phyloP scores from a whole-genome alignment of 2,329 filamentous ascomycete species.

The Hypoxylon sp. region DNA sequence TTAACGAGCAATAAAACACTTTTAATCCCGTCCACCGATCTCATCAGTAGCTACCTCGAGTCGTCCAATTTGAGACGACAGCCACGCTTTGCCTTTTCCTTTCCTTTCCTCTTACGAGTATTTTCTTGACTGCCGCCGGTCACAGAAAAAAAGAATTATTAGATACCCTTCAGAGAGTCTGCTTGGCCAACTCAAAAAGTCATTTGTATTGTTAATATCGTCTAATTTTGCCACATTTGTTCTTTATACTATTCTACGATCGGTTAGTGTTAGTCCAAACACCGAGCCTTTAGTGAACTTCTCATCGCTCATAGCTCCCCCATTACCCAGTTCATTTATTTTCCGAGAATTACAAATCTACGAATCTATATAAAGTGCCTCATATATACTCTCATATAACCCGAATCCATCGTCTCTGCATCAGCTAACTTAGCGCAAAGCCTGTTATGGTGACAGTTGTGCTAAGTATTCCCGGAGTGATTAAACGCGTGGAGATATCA shows the following conservation, averaged over 20 bases:
- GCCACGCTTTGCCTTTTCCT: conserved; percentile 15
- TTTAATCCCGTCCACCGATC: conserved; percentile 15
- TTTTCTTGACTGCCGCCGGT: conserved; percentile 10
- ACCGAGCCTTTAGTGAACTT: conserved; percentile 6
- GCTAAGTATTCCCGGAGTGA: conserved; percentile 15
- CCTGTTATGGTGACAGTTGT: conserved; percentile 32
- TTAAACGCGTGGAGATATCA: conserved; percentile 24
- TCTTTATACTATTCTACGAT: conserved; percentile 6
- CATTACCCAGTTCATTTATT: conserved; percentile 13
- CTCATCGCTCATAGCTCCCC: conserved; percentile 6
- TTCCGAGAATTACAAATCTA: conserved; percentile 8
- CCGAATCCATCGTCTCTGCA: neutral
- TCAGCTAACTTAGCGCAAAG: conserved; percentile 6
- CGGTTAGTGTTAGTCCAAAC: conserved; percentile 17
- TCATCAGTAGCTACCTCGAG: neutral
- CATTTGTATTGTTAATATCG: conserved; percentile 31
- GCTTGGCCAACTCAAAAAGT: conserved; percentile 27
- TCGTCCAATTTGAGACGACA: conserved; percentile 12
- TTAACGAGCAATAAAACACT: conserved; percentile 29
- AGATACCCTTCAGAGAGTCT: conserved; percentile 33
- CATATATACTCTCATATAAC: conserved; percentile 3
- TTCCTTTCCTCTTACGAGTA: neutral
- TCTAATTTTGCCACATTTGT: conserved; percentile 25
- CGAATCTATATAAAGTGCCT: neutral
- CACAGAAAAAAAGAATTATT: conserved; percentile 20